These are phyloP conservation scores for Eimeria necatrix DNA, from an alignment of 169 alveolate genomes.

Conservation along the genomic window DNA sequence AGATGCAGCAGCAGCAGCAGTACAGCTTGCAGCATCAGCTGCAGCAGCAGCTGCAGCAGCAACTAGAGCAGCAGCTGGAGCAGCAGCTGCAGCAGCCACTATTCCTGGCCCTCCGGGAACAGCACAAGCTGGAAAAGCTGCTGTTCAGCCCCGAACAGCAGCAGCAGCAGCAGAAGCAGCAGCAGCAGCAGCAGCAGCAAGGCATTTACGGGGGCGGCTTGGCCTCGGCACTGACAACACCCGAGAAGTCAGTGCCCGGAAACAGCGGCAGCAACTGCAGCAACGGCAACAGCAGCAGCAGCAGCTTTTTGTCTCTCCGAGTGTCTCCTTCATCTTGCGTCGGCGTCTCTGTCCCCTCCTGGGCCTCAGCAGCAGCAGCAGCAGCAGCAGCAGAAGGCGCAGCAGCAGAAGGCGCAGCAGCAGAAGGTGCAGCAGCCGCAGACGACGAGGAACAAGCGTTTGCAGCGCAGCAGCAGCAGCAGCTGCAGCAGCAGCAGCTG, in stretches of 20 bases:
- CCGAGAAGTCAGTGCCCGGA: background rate
- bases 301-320: conserved; percentile 1
- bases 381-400: background rate
- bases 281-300: conserved; percentile 8
- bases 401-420: background rate
- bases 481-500: conserved; percentile 11
- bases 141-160: conserved; percentile 6
- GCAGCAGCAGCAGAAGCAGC: background rate
- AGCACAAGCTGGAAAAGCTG: background rate
- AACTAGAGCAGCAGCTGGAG: background rate
- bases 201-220: background rate
- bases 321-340: conserved; percentile 10
- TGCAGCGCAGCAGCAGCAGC: conserved; percentile 8
- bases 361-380: background rate
- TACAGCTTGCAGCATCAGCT: background rate
- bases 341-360: background rate
- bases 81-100: background rate
- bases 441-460: too few relatives aligned
- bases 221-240: background rate
- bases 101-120: background rate
- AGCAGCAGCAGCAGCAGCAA: background rate
- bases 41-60: background rate
- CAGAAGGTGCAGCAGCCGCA: background rate
- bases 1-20: background rate
- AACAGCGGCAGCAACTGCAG: background rate